A percentile compares a stretch with the other conserved stretches of the same genome.
These are phyloP conservation scores for Trifolium repens DNA, from an alignment of 306 rosid species.

Conservation along the genomic window DNA sequence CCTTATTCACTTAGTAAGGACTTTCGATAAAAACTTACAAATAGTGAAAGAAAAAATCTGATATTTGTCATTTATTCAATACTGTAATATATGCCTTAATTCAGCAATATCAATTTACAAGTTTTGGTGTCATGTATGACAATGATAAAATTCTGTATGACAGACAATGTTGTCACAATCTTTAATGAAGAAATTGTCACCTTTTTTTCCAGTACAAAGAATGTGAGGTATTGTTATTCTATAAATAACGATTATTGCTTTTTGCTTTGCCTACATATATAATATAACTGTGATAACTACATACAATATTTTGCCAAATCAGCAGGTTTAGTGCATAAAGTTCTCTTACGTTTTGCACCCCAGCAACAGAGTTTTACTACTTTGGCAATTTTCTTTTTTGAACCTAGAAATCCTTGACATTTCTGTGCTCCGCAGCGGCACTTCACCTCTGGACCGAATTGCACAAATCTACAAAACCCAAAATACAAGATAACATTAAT, in stretches of 20 bases:
- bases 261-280: constrained; percentile 31
- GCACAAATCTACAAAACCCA: constrained; percentile 70
- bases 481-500: constrained; percentile 21
- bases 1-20: too few species aligned
- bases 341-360: constrained; percentile 87
- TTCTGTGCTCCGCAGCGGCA: constrained; percentile 79
- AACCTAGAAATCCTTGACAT: constrained; percentile 90
- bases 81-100: constrained; percentile 15
- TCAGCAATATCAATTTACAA: constrained; percentile 37
- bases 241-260: constrained; percentile 13
- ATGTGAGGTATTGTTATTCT: constrained; percentile 23
- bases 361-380: constrained; percentile 67
- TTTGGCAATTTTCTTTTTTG: constrained; percentile 66
- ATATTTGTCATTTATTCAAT: constrained; percentile 31
- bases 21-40: too few species aligned
- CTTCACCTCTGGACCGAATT: constrained; percentile 90
- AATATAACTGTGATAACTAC: constrained; percentile 29
- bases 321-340: constrained; percentile 48
- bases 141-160: constrained; percentile 19
- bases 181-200: constrained; percentile 11
- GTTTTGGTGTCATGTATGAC: constrained; percentile 15
- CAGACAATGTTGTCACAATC: constrained; percentile 16
- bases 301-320: constrained; percentile 40
- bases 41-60: too few species aligned
- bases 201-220: constrained; percentile 7